Conservation (phyloP, 352 stramenopile species). For the Peronospora belbahrii region DNA sequence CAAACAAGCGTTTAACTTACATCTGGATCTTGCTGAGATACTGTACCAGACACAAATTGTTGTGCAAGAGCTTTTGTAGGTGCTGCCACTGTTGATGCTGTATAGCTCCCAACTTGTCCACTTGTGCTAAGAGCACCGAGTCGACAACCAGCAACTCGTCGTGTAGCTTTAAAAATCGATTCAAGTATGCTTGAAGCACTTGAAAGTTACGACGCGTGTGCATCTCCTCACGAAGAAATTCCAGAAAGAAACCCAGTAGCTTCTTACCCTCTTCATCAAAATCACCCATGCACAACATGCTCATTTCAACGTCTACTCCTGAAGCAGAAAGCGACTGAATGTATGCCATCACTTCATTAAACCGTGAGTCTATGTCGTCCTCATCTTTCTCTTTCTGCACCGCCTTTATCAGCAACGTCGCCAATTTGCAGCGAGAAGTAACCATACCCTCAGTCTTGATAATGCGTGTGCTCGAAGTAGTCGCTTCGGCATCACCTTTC, state of each 20-base stretch:
- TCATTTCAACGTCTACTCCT: conserved; percentile 73
- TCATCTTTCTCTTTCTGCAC: conserved; percentile 18
- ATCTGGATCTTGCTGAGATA: conserved; percentile 87
- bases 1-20: too few relatives aligned
- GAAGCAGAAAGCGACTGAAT: conserved; percentile 70
- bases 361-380: conserved; percentile 21
- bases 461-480: conserved; percentile 46
- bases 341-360: conserved; percentile 44
- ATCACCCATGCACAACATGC: conserved; percentile 75
- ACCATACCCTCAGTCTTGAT: conserved; percentile 63
- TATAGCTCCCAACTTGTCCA: conserved; percentile 43
- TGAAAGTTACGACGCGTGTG: conserved; percentile 61
- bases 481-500: conserved; percentile 18
- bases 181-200: conserved; percentile 77
- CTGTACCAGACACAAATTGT: conserved; percentile 83
- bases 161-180: conserved; percentile 83
- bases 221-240: conserved; percentile 62
- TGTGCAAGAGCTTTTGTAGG: conserved; percentile 71
- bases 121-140: conserved; percentile 39
- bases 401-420: conserved; percentile 39
- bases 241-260: conserved; percentile 53
- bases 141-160: conserved; percentile 63
- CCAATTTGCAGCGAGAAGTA: conserved; percentile 66
- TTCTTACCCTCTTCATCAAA: conserved; percentile 71
- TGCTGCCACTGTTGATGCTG: conserved; percentile 78